Conservation (phyloP, 2,329 filamentous ascomycete species). For the Cordyceps pruinosa region DNA sequence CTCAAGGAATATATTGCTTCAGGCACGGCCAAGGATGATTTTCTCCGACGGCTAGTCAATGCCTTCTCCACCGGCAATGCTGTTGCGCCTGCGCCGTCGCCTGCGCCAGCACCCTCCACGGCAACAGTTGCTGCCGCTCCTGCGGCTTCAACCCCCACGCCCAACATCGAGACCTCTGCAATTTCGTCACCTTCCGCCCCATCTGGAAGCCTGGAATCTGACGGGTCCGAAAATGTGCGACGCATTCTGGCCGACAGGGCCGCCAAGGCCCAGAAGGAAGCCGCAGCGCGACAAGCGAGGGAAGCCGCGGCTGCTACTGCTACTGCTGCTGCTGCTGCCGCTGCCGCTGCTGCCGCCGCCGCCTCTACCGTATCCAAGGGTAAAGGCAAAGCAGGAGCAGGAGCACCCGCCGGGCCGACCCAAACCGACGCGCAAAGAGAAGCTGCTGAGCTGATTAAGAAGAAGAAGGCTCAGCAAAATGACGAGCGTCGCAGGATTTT, state of each 20-base stretch:
- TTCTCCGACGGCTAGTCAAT: constrained; percentile 40
- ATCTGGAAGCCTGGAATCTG: constrained; percentile 19
- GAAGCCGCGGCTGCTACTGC: constrained; percentile 34
- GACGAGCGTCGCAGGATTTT: constrained; percentile 67
- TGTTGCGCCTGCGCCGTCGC: background rate
- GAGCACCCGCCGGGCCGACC: constrained; percentile 24
- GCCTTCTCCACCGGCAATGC: constrained; percentile 24
- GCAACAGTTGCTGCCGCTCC: constrained; percentile 12
- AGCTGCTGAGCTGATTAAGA: constrained; percentile 47
- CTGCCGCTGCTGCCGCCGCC: too few species aligned
- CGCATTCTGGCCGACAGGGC: constrained; percentile 45
- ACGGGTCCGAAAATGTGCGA: constrained; percentile 28
- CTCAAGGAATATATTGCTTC: constrained; percentile 69
- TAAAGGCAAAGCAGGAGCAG: constrained; percentile 43
- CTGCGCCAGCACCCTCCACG: constrained; percentile 18
- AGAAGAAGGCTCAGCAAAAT: constrained; percentile 56
- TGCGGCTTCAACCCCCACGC: constrained; percentile 6
- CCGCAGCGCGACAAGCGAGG: constrained; percentile 40
- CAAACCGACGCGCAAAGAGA: constrained; percentile 35
- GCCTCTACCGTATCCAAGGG: too few species aligned
- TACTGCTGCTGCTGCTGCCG: constrained; percentile 20
- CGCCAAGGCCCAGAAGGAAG: constrained; percentile 35
- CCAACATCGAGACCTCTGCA: constrained; percentile 11
- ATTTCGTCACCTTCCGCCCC: constrained; percentile 17
- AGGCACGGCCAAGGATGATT: constrained; percentile 58